A percentile compares a stretch with the other conserved stretches of the same genome.
These are phyloP conservation scores for Apocynum venetum DNA, from an alignment of 257 asterid genomes.

Conservation along the genomic window DNA sequence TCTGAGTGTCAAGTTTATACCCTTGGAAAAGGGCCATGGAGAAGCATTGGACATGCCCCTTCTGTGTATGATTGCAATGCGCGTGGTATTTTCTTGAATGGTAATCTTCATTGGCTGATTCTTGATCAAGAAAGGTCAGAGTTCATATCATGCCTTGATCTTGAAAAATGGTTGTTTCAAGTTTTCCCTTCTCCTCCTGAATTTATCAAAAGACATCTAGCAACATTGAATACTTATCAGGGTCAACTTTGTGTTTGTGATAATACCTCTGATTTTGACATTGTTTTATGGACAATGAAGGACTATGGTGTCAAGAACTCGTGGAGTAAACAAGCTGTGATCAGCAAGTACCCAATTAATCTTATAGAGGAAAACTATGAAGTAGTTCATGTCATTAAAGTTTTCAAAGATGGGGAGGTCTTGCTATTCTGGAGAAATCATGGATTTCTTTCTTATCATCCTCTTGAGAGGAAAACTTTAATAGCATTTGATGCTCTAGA, in stretches of 20 bases:
- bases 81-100: conserved; percentile 30
- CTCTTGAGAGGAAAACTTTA: conserved; percentile 8
- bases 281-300: conserved; percentile 47
- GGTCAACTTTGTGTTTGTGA: conserved; percentile 27
- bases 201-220: background rate
- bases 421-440: conserved; percentile 12
- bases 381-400: conserved; percentile 12
- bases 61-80: conserved; percentile 22
- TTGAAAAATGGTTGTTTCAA: conserved; percentile 23
- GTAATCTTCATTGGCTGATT: conserved; percentile 51
- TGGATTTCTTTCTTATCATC: conserved; percentile 10
- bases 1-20: conserved; percentile 44
- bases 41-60: conserved; percentile 20
- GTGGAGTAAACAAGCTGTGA: conserved; percentile 32
- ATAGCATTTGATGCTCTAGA: conserved; percentile 2
- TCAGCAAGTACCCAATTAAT: conserved; percentile 14
- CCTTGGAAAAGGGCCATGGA: conserved; percentile 28
- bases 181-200: conserved; percentile 18
- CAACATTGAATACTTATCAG: conserved; percentile 16
- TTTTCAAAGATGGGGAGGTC: conserved; percentile 16
- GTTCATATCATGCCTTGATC: conserved; percentile 46
- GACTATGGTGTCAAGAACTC: conserved; percentile 35
- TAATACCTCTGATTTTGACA: conserved; percentile 22
- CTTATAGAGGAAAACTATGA: conserved; percentile 5
- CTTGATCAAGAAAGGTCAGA: conserved; percentile 32